Percentiles rank a stretch among this genome's conserved stretches.
Evolutionary conservation across 2,329 filamentous ascomycete genomes (phyloP).

Genomic region (Polytolypa hystricis): DNA sequence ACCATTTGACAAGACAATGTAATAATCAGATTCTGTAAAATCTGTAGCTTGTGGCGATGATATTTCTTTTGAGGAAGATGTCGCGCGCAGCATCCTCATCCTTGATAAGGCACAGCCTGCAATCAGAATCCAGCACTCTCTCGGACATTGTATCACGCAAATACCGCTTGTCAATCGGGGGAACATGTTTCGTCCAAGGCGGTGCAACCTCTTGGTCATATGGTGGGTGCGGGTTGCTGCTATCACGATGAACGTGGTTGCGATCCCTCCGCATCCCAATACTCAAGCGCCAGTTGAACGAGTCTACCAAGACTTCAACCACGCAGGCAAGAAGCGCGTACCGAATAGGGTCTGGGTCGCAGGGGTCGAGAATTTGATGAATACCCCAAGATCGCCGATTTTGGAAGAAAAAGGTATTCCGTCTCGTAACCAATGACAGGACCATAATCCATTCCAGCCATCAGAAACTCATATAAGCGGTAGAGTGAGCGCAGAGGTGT

Average conservation of each 20-base stretch:
- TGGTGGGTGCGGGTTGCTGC: conserved; percentile 10
- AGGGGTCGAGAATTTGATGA: conserved; percentile 17
- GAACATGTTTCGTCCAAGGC: conserved; percentile 12
- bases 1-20: neutral
- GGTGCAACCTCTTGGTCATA: conserved; percentile 10
- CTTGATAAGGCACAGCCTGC: conserved; percentile 19
- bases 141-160: conserved; percentile 13
- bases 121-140: conserved; percentile 13
- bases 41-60: conserved; percentile 6
- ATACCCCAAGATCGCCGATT: conserved; percentile 14
- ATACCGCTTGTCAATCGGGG: conserved; percentile 9
- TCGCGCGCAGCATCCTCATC: conserved; percentile 7
- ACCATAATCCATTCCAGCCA: conserved; percentile 6
- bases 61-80: conserved; percentile 9
- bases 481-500: conserved; percentile 17
- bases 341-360: conserved; percentile 17
- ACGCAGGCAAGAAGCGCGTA: conserved; percentile 20
- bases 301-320: conserved; percentile 13
- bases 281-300: conserved; percentile 18
- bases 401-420: conserved; percentile 19
- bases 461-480: conserved; percentile 16
- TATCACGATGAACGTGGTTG: conserved; percentile 9
- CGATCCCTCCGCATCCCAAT: conserved; percentile 13
- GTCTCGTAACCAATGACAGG: conserved; percentile 12
- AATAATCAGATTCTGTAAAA: conserved; percentile 9